Conservation (phyloP, 306 rosid genomes). For the Acacia confusa region DNA sequence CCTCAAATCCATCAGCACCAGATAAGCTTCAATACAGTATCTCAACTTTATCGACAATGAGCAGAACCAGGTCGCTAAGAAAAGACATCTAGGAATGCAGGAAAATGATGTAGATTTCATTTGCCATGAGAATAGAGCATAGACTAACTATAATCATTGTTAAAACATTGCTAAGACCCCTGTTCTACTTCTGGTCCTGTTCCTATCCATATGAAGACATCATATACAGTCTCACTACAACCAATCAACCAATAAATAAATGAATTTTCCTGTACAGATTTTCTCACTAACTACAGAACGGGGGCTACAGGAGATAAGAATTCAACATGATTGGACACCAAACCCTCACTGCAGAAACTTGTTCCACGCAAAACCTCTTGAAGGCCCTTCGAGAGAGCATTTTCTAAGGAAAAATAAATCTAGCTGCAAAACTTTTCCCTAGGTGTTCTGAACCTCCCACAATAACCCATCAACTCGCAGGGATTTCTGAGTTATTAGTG, state of each 20-base stretch:
- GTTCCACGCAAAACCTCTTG: conserved; percentile 31
- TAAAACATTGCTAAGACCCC: conserved; percentile 25
- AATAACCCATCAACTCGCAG: conserved; percentile 24
- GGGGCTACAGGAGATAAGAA: conserved; percentile 43
- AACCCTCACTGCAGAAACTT: conserved; percentile 29
- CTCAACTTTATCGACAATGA: too few relatives aligned
- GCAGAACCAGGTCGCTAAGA: background rate
- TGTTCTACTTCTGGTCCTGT: conserved; percentile 20
- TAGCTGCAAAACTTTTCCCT: conserved; percentile 53
- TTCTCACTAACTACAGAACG: conserved; percentile 38
- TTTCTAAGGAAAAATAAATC: conserved; percentile 29
- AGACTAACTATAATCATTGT: conserved; percentile 24
- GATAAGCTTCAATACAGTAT: too few relatives aligned
- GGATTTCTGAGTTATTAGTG: conserved; percentile 30
- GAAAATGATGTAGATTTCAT: background rate
- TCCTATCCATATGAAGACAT: conserved; percentile 33
- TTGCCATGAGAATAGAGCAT: conserved; percentile 11
- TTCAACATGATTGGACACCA: conserved; percentile 34
- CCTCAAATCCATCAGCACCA: background rate
- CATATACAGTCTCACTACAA: conserved; percentile 48
- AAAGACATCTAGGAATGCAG: conserved; percentile 9
- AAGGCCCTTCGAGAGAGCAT: conserved; percentile 20
- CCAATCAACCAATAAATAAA: conserved; percentile 70
- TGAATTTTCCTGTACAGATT: conserved; percentile 65
- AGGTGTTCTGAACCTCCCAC: conserved; percentile 28